Conservation (phyloP, 208 protist species). For the Trypanosoma caninum region DNA sequence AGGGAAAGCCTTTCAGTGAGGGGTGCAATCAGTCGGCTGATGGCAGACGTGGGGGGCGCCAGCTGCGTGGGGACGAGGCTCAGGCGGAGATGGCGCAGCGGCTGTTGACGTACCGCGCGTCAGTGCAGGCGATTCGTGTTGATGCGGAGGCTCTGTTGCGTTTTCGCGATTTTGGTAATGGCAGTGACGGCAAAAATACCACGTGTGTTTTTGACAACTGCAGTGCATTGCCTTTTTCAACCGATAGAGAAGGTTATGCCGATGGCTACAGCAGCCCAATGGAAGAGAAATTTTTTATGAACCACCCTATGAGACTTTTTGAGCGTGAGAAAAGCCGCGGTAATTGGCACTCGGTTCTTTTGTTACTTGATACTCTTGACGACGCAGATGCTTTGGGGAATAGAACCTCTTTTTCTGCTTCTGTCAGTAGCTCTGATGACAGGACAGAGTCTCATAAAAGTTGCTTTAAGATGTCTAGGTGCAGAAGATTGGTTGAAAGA, state of each 20-base stretch:
- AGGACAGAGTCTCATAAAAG: neutral
- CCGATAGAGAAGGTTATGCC: neutral
- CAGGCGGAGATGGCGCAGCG: conserved; percentile 12
- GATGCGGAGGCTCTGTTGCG: conserved; percentile 16
- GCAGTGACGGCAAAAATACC: neutral
- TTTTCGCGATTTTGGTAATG: conserved; percentile 5
- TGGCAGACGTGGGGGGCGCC: neutral
- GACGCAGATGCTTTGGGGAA: neutral
- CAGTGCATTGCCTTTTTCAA: neutral
- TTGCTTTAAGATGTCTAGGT: conserved; percentile 6
- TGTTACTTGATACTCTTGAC: conserved; percentile 29
- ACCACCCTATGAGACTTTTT: conserved; percentile 19
- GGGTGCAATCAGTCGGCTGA: neutral
- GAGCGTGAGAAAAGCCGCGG: conserved; percentile 20
- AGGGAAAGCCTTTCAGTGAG: neutral
- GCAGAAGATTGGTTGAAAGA: conserved; percentile 19
- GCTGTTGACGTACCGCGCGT: conserved; percentile 17
- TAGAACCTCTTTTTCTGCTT: too few relatives aligned
- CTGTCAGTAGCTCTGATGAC: too few relatives aligned
- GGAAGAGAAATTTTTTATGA: conserved; percentile 29
- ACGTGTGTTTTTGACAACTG: neutral
- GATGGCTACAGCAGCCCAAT: conserved; percentile 18
- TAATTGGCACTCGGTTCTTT: conserved; percentile 35
- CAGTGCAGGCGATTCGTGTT: conserved; percentile 20
- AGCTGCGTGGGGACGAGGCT: conserved; percentile 15